A percentile compares a stretch with the other conserved stretches of the same genome.
phyloP scores from a whole-genome alignment of 2,329 filamentous ascomycete species.

The Trichoderma sp. region DNA sequence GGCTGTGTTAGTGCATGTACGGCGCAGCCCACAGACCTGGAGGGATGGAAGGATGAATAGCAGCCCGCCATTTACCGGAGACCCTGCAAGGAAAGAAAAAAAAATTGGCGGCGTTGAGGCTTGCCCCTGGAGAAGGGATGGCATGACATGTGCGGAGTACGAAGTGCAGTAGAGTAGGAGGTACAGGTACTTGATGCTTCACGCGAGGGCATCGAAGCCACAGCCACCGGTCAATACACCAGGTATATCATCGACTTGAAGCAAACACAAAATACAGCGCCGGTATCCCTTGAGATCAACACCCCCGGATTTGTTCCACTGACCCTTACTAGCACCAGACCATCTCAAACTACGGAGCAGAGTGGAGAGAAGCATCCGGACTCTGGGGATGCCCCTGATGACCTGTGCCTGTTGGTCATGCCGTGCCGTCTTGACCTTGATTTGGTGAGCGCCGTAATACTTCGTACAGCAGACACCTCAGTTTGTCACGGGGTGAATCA shows the following conservation, averaged over 20 bases:
- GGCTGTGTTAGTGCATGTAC: constrained; percentile 9
- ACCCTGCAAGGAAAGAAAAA: not conserved
- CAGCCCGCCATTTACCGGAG: not conserved
- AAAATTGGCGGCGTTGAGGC: not conserved
- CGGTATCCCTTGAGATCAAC: not conserved
- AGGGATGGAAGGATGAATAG: not conserved
- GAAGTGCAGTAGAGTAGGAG: too few relatives aligned
- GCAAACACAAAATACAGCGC: too few relatives aligned
- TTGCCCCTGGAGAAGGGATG: not conserved
- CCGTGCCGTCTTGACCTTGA: not conserved
- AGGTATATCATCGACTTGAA: not conserved
- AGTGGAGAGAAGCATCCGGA: constrained; percentile 5
- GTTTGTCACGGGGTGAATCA: not conserved
- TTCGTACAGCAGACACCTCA: not conserved
- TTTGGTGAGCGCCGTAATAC: not conserved
- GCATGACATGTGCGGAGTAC: not conserved
- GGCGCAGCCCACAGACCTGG: not conserved
- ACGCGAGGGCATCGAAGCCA: not conserved
- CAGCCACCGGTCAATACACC: not conserved
- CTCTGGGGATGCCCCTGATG: constrained; percentile 9
- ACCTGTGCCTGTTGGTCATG: not conserved
- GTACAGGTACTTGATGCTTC: not conserved
- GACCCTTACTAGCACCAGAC: not conserved
- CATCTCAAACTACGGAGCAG: not conserved
- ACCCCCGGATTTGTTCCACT: constrained; percentile 5